Conservation (phyloP, 495 filamentous ascomycete genomes). For the Hypoxylon cercidicola region DNA sequence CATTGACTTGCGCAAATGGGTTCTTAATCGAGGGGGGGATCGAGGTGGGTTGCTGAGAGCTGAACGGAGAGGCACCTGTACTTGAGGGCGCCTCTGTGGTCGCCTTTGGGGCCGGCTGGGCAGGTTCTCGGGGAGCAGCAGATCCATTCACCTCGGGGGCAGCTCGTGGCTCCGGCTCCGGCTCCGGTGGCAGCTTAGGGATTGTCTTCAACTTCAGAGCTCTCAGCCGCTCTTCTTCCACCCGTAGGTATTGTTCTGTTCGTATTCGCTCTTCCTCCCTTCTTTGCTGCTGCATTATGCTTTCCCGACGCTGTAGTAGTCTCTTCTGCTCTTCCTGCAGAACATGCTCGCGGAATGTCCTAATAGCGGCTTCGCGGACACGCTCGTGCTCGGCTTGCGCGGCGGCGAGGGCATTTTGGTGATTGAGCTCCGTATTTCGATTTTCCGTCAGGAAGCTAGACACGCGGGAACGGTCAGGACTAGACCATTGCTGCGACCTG, state of each 20-base stretch:
- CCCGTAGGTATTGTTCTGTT: conserved; percentile 53
- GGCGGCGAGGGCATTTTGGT: conserved; percentile 69
- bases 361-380: conserved; percentile 69
- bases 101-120: conserved; percentile 2
- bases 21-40: too few species aligned
- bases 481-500: conserved; percentile 49
- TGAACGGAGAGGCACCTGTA: conserved; percentile 6
- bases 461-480: conserved; percentile 48
- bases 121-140: background rate
- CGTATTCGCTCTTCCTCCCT: conserved; percentile 65
- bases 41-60: conserved; percentile 17
- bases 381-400: conserved; percentile 71
- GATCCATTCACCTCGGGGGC: conserved; percentile 9
- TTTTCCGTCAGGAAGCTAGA: conserved; percentile 50
- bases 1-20: conserved; percentile 22
- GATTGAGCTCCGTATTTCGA: conserved; percentile 59
- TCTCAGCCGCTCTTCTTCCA: conserved; percentile 54
- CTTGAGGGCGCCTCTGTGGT: conserved; percentile 2
- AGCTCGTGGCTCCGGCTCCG: conserved; percentile 30
- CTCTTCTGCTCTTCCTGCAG: conserved; percentile 53
- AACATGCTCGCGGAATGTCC: conserved; percentile 56
- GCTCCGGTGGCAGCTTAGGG: conserved; percentile 53
- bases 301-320: background rate
- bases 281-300: conserved; percentile 50
- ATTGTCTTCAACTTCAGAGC: conserved; percentile 56